Percentiles rank a stretch among this genome's conserved stretches.
These are phyloP conservation scores for Diutina rugosa DNA, from an alignment of 1,139 yeast species.

Conservation along the genomic window DNA sequence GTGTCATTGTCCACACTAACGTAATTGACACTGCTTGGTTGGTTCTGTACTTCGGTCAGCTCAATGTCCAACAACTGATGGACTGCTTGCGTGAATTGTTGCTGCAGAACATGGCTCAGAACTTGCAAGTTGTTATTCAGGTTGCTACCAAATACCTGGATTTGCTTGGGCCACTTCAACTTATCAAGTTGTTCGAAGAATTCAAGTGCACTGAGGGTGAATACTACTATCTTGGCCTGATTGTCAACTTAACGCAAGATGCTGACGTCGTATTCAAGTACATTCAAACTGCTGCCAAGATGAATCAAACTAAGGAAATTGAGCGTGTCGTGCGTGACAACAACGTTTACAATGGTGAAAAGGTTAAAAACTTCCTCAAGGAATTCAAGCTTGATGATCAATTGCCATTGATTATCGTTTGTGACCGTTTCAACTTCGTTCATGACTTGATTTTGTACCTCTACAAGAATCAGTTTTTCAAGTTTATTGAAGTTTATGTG, in stretches of 20 bases:
- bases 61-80: conserved; percentile 87
- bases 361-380: conserved; percentile 91
- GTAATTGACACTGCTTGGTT: conserved; percentile 90
- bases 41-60: conserved; percentile 82
- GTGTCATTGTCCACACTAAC: conserved; percentile 83
- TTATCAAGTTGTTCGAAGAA: conserved; percentile 87
- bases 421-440: conserved; percentile 84
- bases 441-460: conserved; percentile 88
- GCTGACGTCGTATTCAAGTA: conserved; percentile 93
- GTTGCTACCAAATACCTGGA: conserved; percentile 96
- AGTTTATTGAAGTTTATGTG: conserved; percentile 93
- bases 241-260: conserved; percentile 88
- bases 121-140: conserved; percentile 87
- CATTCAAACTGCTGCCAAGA: conserved; percentile 84
- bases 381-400: conserved; percentile 92
- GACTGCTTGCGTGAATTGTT: conserved; percentile 82
- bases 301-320: conserved; percentile 86
- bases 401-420: conserved; percentile 89
- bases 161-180: conserved; percentile 71
- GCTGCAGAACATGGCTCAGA: conserved; percentile 69
- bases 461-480: conserved; percentile 90
- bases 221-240: conserved; percentile 84
- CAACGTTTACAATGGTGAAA: conserved; percentile 90
- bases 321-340: conserved; percentile 94
- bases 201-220: conserved; percentile 87